Percentiles rank a stretch among this genome's conserved stretches.
Evolutionary conservation across 2,329 filamentous ascomycete genomes (phyloP).

Genomic region (Sarocladium kiliense): DNA sequence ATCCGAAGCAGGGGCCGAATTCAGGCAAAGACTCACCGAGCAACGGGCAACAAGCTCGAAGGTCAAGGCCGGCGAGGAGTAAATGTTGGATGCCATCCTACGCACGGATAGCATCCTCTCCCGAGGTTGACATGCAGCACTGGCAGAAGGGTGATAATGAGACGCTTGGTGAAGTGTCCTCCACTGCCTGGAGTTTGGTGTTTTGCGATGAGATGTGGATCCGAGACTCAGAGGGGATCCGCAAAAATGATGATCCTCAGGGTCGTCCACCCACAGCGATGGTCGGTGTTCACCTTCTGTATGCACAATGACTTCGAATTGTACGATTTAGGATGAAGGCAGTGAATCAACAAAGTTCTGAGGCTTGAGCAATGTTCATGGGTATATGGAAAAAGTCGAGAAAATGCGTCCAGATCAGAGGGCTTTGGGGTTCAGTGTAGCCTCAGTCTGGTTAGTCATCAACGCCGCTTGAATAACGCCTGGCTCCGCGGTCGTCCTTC

Average conservation of each 20-base stretch:
- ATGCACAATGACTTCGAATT: no score
- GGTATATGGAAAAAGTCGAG: no score
- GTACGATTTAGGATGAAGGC: no score
- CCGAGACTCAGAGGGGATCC: background rate
- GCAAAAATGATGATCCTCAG: no score
- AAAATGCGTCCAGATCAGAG: no score
- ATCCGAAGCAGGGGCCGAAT: background rate
- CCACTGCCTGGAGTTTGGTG: background rate
- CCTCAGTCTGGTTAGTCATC: no score
- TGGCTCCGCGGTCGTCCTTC: no score
- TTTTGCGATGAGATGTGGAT: background rate
- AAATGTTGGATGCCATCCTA: constrained; percentile 47
- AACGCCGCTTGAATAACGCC: no score
- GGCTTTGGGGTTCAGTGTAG: no score
- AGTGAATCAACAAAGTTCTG: no score
- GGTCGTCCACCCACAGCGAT: no score
- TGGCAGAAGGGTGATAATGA: background rate
- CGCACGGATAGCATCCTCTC: constrained; percentile 24
- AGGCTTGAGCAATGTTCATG: no score
- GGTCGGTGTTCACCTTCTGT: background rate
- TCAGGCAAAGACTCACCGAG: constrained; percentile 54
- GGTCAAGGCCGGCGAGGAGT: constrained; percentile 61
- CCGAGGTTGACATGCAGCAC: background rate
- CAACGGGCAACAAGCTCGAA: constrained; percentile 76
- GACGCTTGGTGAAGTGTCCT: background rate